These are phyloP conservation scores for Dendrostoma leiphaemia DNA, from an alignment of 2,329 filamentous ascomycete species.

Conservation along the genomic window DNA sequence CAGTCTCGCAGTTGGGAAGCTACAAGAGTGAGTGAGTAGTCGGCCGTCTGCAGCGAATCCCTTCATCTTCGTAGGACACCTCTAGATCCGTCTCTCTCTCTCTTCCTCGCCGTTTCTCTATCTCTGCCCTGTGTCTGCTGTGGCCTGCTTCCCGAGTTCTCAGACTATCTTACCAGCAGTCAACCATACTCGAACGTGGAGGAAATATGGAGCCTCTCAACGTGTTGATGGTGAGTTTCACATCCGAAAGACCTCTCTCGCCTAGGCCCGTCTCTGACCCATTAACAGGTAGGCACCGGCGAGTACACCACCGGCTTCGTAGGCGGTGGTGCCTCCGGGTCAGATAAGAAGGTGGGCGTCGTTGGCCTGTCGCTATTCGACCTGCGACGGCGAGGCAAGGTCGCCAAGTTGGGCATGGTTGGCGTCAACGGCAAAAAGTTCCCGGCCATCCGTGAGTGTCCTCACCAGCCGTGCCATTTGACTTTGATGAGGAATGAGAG, in stretches of 20 bases:
- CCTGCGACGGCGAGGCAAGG: constrained; percentile 82
- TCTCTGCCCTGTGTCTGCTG: background rate
- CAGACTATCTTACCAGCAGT: too few species aligned
- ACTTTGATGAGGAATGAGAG: background rate
- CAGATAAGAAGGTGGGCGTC: constrained; percentile 95
- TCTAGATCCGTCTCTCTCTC: background rate
- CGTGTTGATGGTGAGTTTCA: constrained; percentile 62
- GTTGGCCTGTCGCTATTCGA: constrained; percentile 90
- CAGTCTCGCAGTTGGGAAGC: background rate
- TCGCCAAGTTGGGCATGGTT: constrained; percentile 82
- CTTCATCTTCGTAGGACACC: background rate
- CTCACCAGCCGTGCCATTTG: background rate
- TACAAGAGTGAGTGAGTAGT: background rate
- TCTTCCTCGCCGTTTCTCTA: background rate
- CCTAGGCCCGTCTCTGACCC: constrained; percentile 15
- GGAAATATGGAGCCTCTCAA: constrained; percentile 57
- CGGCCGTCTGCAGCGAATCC: background rate
- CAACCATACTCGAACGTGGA: background rate
- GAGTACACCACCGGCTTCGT: constrained; percentile 98
- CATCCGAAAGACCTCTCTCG: too few species aligned
- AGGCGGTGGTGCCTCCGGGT: constrained; percentile 75
- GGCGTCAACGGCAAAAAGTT: constrained; percentile 88
- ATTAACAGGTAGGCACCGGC: constrained; percentile 73
- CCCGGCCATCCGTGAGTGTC: constrained; percentile 75
- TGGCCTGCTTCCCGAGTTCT: too few species aligned